Percentiles rank a stretch among this genome's conserved stretches.
Evolutionary conservation across 2,329 filamentous ascomycete species (phyloP).

Genomic region (Raffaelea ambrosiae): DNA sequence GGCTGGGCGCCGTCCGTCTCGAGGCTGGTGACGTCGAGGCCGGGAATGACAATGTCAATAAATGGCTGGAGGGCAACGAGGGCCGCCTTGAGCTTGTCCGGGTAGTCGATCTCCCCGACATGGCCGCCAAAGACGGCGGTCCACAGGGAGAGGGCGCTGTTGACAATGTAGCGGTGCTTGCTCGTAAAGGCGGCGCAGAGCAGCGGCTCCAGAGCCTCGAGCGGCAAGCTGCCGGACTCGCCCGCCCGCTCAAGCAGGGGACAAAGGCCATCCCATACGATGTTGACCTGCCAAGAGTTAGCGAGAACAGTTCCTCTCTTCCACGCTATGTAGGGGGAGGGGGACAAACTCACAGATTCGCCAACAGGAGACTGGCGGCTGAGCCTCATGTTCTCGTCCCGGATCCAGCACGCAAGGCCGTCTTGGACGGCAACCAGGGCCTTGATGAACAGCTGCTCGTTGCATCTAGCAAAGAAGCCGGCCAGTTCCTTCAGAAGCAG

Average conservation of each 20-base stretch:
- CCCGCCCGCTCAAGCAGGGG: conserved; percentile 25
- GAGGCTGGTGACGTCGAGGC: conserved; percentile 28
- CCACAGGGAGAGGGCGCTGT: conserved; percentile 49
- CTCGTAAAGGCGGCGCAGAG: conserved; percentile 48
- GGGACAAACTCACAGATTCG: conserved; percentile 39
- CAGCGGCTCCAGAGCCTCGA: conserved; percentile 45
- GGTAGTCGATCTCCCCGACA: conserved; percentile 53
- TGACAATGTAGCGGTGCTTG: conserved; percentile 48
- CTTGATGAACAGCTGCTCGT: conserved; percentile 40
- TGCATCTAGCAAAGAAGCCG: conserved; percentile 42
- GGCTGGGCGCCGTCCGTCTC: conserved; percentile 27
- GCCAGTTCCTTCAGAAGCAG: conserved; percentile 46
- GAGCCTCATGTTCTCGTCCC: conserved; percentile 41
- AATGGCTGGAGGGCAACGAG: conserved; percentile 52
- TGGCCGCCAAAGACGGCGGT: conserved; percentile 56
- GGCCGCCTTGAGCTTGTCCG: conserved; percentile 51
- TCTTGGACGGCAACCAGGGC: conserved; percentile 53
- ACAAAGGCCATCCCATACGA: conserved; percentile 43
- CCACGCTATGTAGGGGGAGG: conserved; percentile 5
- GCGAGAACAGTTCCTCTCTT: conserved; percentile 11
- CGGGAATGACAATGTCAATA: conserved; percentile 37
- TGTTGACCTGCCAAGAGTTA: conserved; percentile 30
- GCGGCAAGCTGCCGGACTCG: conserved; percentile 31
- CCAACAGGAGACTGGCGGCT: conserved; percentile 29
- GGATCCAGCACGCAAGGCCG: conserved; percentile 55